Base-by-base conservation (phyloP, 352 stramenopile species). In the Phytophthora crassamura region DNA sequence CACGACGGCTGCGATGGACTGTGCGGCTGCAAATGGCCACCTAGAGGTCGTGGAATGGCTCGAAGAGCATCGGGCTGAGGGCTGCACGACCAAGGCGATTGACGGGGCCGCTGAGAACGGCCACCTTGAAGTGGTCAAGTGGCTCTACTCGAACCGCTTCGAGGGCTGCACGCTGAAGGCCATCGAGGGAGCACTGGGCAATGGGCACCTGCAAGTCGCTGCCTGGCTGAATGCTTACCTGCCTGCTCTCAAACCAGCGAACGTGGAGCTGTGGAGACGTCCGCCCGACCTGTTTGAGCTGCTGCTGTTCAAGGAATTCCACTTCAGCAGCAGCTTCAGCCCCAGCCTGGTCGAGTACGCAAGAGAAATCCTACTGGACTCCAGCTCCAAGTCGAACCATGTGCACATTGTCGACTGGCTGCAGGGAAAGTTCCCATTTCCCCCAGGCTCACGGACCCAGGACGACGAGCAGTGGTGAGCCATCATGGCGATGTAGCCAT, bases 381-480 rank as follows among this genome's bases (percentile, higher is more conserved):
- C n/a, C 39, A 61, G 59, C 33, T 47, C 58, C 58, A 67, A 67
- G 35, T 56, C 59, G 7, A 67, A 54, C 16, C 35, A 63, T 38
- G 56, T 43, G 43, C 50, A 63, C 15, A 57, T 68, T 8, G 10
- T 35, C 12, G 16, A 15, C 4, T 63, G 52, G 51, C 35, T 68
- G 15, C 34, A 57, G 18, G 42, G 57, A 20, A 49, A 45, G 14
- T 68, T 51, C 34, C 43, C 51, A 51, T 2, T 6, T 8, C 14
- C 39, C 8, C 14, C 7, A 3, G 48, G 33, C 8, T 9, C 7
- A 3, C 39, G 33, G 2, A 18, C 16, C 2, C 30, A 5, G 18
- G 50, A 55, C 8, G 41, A 49, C 10, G 33, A 59, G 14, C 15
- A 67, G 22, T 41, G 51, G 42, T 67, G 14, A 47, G 18, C 22